Evolutionary conservation across 2,329 filamentous ascomycete genomes (phyloP).

Genomic region (Orbilia quercus): DNA sequence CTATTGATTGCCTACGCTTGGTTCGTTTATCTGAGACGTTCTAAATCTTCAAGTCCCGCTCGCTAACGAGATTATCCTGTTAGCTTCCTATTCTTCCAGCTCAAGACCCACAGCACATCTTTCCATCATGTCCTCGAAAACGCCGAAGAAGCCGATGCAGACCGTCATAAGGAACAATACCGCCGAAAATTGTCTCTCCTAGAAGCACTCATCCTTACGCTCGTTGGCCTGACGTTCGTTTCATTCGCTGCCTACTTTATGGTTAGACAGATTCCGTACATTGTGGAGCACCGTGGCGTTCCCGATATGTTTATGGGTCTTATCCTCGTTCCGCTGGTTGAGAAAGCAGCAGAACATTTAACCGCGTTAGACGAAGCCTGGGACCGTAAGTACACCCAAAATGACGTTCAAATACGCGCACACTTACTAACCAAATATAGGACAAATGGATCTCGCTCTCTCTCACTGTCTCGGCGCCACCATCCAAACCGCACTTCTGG

Average conservation of each 20-base stretch:
- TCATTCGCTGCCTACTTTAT: slow-evolving; percentile 51
- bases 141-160: slow-evolving; percentile 39
- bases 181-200: slow-evolving; percentile 51
- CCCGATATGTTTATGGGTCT: slow-evolving; percentile 74
- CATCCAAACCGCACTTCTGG: slow-evolving; percentile 89
- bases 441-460: slow-evolving; percentile 79
- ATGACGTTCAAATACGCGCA: background rate
- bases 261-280: slow-evolving; percentile 46
- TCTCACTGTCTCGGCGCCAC: slow-evolving; percentile 87
- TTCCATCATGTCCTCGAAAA: slow-evolving; percentile 50
- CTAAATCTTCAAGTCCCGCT: background rate
- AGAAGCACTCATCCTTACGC: slow-evolving; percentile 43
- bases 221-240: slow-evolving; percentile 43
- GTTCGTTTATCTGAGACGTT: slow-evolving; percentile 13
- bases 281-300: slow-evolving; percentile 62
- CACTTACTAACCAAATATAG: slow-evolving; percentile 13
- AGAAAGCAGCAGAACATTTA: slow-evolving; percentile 87
- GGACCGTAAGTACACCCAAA: slow-evolving; percentile 67
- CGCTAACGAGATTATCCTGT: background rate
- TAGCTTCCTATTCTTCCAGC: slow-evolving; percentile 53
- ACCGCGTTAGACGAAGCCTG: slow-evolving; percentile 86
- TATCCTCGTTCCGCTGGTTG: slow-evolving; percentile 82
- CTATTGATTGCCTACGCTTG: slow-evolving; percentile 40
- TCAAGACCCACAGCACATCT: slow-evolving; percentile 47
- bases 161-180: slow-evolving; percentile 37